Conservation (phyloP, 768 basidiomycete genomes). For the Hortiboletus flavorubellus region DNA sequence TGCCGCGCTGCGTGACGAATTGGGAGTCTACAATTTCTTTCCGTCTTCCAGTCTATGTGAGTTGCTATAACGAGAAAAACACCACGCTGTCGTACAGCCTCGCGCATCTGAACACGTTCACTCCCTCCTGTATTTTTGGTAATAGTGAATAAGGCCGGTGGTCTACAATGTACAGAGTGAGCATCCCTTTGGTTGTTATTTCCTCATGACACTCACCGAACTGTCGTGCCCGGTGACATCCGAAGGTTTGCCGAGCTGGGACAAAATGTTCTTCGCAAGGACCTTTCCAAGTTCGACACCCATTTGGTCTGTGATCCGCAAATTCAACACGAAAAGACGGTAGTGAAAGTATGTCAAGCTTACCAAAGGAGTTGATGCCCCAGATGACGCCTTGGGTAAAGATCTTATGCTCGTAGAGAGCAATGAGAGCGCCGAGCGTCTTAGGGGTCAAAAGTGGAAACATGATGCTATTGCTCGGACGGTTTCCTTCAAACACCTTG, state of each 20-base stretch:
- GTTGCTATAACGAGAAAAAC: not conserved
- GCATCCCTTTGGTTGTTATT: not conserved
- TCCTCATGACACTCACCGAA: constrained; percentile 44
- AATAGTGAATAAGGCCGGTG: constrained; percentile 94
- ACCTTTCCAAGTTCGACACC: constrained; percentile 98
- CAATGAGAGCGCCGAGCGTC: constrained; percentile 84
- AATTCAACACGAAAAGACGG: not conserved
- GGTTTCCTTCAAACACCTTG: constrained; percentile 98
- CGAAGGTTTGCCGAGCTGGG: constrained; percentile 74
- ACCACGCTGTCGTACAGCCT: constrained; percentile 9
- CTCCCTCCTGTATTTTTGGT: constrained; percentile 85
- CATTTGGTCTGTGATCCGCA: constrained; percentile 78
- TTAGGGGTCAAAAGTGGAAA: constrained; percentile 92
- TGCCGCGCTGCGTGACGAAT: not conserved
- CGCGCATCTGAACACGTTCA: constrained; percentile 34
- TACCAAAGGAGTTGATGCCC: constrained; percentile 98
- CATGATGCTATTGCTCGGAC: constrained; percentile 93
- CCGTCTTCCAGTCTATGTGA: not conserved
- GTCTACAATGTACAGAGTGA: constrained; percentile 49
- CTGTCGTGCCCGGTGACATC: constrained; percentile 88
- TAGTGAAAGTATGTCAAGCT: constrained; percentile 16
- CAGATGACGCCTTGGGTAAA: constrained; percentile 96
- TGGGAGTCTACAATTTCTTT: constrained; percentile 4
- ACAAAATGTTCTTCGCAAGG: constrained; percentile 92
- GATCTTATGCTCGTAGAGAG: constrained; percentile 97